phyloP scores from a whole-genome alignment of 139 green algal genomes.

The Axilococcus clingmanii region DNA sequence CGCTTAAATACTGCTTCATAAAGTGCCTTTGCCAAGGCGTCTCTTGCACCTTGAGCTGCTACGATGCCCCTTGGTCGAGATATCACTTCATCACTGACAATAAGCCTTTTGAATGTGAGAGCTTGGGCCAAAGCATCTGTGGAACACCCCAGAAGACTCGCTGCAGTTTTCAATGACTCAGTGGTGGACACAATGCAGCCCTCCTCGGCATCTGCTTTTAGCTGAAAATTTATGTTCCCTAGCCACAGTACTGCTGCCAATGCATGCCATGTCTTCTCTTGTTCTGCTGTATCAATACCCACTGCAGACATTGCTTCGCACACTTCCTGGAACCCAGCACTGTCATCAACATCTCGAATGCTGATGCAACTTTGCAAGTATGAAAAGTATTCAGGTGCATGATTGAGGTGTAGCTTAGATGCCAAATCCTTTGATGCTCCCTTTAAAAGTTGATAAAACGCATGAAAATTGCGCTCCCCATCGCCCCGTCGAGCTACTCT shows the following conservation, averaged over 20 bases:
- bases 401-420: conserved; percentile 1
- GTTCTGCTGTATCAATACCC: conserved; percentile 50
- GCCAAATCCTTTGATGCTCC: conserved; percentile 49
- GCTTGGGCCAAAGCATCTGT: conserved; percentile 29
- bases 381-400: conserved; percentile 26
- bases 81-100: conserved; percentile 48
- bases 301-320: conserved; percentile 69
- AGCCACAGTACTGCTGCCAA: conserved; percentile 76
- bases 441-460: conserved; percentile 86
- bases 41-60: conserved; percentile 46
- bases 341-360: conserved; percentile 70
- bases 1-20: conserved; percentile 64
- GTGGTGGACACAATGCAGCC: neutral
- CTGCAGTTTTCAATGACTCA: conserved; percentile 19
- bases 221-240: conserved; percentile 70
- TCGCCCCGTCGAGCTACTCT: conserved; percentile 41
- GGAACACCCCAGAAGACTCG: conserved; percentile 34
- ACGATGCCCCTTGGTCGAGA: conserved; percentile 42
- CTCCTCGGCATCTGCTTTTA: conserved; percentile 18
- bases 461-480: conserved; percentile 82
- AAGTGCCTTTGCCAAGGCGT: conserved; percentile 69
- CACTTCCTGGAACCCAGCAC: conserved; percentile 50
- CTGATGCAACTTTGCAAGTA: conserved; percentile 51
- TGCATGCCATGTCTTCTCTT: conserved; percentile 47
- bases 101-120: conserved; percentile 42